Evolutionary conservation across 192 early-diverging fungal species (phyloP).

Genomic region (Diversispora epigaea): DNA sequence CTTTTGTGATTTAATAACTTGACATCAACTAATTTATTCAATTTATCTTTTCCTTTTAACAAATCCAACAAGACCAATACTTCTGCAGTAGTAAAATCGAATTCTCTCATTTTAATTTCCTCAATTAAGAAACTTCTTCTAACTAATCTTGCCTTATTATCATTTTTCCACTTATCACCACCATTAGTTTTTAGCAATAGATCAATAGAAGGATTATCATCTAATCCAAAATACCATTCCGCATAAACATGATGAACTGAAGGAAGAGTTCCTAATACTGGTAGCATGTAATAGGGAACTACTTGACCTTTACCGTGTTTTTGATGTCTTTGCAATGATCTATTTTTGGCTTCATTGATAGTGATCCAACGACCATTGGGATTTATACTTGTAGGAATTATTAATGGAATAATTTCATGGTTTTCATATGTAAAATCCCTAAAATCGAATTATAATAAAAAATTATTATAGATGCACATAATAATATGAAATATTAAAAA

Average conservation of each 20-base stretch:
- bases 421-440: too few relatives aligned
- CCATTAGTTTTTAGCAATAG: background rate
- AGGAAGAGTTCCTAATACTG: background rate
- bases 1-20: background rate
- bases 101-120: background rate
- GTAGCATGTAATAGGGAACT: background rate
- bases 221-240: constrained; percentile 5
- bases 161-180: background rate
- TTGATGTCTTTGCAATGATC: background rate
- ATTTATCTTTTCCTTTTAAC: background rate
- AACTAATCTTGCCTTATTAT: background rate
- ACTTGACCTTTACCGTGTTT: background rate
- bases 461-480: too few relatives aligned
- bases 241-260: background rate
- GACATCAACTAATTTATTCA: constrained; percentile 8
- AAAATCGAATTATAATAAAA: too few relatives aligned
- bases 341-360: background rate
- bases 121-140: background rate
- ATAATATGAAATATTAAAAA: too few relatives aligned
- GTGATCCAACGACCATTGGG: background rate
- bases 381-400: background rate
- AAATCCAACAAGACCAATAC: background rate
- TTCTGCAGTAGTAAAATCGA: background rate
- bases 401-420: background rate
- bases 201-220: background rate